These are phyloP conservation scores for Melaleuca quinquenervia DNA, from an alignment of 345 rosid genomes.

Conservation along the genomic window DNA sequence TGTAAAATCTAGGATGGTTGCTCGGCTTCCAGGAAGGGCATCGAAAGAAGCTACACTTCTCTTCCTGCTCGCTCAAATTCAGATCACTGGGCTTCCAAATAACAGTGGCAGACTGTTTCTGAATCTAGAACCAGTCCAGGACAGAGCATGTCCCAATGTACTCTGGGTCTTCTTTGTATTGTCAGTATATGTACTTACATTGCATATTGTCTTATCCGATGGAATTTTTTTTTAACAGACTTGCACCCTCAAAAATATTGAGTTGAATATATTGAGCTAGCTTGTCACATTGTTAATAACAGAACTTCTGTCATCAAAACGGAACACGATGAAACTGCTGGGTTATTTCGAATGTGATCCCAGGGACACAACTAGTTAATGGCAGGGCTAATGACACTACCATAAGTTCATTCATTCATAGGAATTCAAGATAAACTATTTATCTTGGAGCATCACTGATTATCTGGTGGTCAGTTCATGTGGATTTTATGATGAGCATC, in stretches of 20 bases:
- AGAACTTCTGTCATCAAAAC: neutral
- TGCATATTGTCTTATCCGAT: neutral
- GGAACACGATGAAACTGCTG: neutral
- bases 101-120: neutral
- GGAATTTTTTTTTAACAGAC: neutral
- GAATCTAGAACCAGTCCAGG: neutral
- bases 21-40: neutral
- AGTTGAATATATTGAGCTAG: neutral
- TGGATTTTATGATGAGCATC: neutral
- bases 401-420: neutral
- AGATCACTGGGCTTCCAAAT: neutral
- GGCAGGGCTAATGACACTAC: neutral
- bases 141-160: neutral
- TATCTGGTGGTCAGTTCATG: neutral
- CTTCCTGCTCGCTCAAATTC: neutral
- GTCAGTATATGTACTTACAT: neutral
- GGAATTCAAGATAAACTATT: neutral
- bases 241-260: neutral
- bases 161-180: neutral
- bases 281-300: neutral
- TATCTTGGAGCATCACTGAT: neutral
- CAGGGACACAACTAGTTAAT: neutral
- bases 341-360: neutral
- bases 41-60: neutral
- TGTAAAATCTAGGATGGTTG: neutral